Base-by-base conservation (phyloP, 164 flowering plant genomes). In the Taxillus chinensis region DNA sequence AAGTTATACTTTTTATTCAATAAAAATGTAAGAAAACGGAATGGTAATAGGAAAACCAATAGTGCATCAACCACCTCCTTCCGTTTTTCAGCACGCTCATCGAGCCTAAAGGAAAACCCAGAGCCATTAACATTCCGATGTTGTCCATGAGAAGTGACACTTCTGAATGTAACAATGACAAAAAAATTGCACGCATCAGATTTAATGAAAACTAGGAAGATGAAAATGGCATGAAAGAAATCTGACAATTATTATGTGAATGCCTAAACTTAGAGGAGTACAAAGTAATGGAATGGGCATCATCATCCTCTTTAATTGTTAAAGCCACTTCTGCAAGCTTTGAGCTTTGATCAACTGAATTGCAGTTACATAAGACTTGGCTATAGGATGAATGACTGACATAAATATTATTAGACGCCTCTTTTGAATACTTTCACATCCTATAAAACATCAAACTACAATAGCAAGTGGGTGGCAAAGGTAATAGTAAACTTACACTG, bases 81-180 rank as follows among this genome's bases (percentile, higher is more conserved):
- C 40, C 97, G 67, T 66, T 78, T 90, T 62, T 86, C 95, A 64
- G 93, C 97, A 57, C 97, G 90, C 68, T 90, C 93, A n/a, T 80
- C 84, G 80, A 79, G 75, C 71, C 93, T 82, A 75, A 75, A 91
- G 66, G 86, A 57, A 75, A 85, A 91, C 59, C 77, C 86, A 61
- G 83, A 65, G 15, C 69, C 69, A 66, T 76, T 78, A 27, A 27
- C 27, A 72, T 57, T 75, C 70, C 77, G 82, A 50, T 70, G 72
- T 40, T 50, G 64, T 15, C 77, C 75, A 72, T 74, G 71, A 40
- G 86, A 69, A 41, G 86, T 80, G 48, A 71, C 65, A 71, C 73
- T 79, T 60, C 83, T 84, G 73, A 49, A 59, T 13, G 60, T 51
- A 62, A 59, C 17, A 69, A 17, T 55, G 39, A 70, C 39, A 37